A percentile compares a stretch with the other conserved stretches of the same genome.
These are phyloP conservation scores for Mucor lusitanicus DNA, from an alignment of 371 early-diverging fungal species.

Conservation along the genomic window DNA sequence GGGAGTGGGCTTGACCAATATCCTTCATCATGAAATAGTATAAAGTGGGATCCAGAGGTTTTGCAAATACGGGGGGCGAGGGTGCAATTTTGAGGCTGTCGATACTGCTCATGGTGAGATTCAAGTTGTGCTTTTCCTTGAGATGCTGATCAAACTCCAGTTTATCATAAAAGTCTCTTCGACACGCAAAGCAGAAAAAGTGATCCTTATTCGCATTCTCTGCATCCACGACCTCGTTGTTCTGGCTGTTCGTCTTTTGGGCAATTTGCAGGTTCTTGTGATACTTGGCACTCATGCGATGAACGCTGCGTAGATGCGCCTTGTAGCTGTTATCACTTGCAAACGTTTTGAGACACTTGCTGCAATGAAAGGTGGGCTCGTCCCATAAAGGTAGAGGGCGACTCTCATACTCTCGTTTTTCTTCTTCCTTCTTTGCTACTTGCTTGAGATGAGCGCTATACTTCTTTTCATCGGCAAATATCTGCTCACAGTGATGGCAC, in stretches of 20 bases:
- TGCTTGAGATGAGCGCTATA: not conserved
- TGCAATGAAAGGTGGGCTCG: not conserved
- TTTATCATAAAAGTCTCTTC: not conserved
- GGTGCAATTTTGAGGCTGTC: not conserved
- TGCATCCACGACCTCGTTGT: not conserved
- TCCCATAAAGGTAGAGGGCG: not conserved
- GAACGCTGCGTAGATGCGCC: not conserved
- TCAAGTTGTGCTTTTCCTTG: not conserved
- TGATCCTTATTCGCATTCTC: not conserved
- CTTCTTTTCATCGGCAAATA: not conserved
- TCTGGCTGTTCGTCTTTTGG: not conserved
- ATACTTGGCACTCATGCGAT: not conserved
- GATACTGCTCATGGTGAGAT: not conserved
- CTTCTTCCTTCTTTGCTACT: not conserved
- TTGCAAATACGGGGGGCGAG: not conserved
- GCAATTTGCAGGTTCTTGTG: not conserved
- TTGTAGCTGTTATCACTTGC: not conserved
- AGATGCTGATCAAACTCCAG: not conserved
- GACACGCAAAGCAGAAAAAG: not conserved
- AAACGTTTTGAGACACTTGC: not conserved
- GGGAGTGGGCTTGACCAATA: not conserved
- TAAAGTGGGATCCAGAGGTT: not conserved
- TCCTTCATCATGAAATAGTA: not conserved
- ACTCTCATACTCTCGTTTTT: not conserved
- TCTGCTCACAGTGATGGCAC: not conserved